phyloP scores from a whole-genome alignment of 345 rosid genomes.

The Excoecaria cochinchinensis region DNA sequence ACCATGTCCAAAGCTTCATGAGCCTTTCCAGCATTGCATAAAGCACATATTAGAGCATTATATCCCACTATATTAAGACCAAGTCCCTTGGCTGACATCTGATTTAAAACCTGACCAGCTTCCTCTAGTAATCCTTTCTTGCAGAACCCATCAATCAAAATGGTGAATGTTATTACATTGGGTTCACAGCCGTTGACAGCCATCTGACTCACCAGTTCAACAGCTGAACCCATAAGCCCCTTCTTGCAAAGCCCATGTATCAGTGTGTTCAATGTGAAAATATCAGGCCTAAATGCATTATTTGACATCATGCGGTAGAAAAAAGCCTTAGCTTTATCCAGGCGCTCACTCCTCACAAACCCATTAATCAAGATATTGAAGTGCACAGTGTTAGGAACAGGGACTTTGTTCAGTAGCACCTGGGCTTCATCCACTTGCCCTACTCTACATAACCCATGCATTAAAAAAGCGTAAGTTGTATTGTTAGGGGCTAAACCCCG shows the following conservation, averaged over 20 bases:
- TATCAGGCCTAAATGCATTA: constrained; percentile 46
- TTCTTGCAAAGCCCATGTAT: constrained; percentile 69
- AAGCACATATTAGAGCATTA: constrained; percentile 61
- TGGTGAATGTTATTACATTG: constrained; percentile 58
- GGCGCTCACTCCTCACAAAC: constrained; percentile 49
- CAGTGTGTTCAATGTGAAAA: constrained; percentile 61
- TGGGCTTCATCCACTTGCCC: constrained; percentile 74
- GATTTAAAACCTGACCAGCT: constrained; percentile 40
- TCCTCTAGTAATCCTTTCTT: constrained; percentile 58
- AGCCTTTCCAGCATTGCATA: constrained; percentile 56
- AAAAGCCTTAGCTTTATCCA: constrained; percentile 64
- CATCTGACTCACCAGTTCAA: constrained; percentile 56
- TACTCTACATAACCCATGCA: constrained; percentile 61
- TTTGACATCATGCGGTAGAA: constrained; percentile 39
- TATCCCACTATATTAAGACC: constrained; percentile 70
- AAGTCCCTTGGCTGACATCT: constrained; percentile 58
- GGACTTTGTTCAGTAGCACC: constrained; percentile 49
- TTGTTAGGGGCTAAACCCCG: constrained; percentile 71
- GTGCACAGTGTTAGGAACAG: constrained; percentile 46
- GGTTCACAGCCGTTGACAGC: constrained; percentile 55
- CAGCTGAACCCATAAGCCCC: constrained; percentile 59
- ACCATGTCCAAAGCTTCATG: constrained; percentile 53
- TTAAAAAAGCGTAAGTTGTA: constrained; percentile 59
- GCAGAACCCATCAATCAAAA: constrained; percentile 64
- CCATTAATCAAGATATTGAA: constrained; percentile 75